phyloP scores from a whole-genome alignment of 768 basidiomycete species.

The Suillus weaverae region DNA sequence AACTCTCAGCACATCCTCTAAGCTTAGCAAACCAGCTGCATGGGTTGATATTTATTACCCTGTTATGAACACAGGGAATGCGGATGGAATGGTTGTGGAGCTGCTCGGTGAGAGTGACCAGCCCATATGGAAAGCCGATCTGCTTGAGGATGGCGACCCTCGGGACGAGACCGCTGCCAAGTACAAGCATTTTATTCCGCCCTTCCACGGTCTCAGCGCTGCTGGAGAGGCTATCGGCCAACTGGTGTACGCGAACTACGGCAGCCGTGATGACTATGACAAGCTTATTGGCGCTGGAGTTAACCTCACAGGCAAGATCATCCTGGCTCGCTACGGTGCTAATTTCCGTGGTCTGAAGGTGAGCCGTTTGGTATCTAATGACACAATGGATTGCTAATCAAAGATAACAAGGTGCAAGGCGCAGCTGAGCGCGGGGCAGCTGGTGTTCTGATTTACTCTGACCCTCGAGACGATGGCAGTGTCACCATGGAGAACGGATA shows the following conservation, averaged over 20 bases:
- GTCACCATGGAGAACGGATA: conserved; percentile 79
- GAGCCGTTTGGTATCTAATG: conserved; percentile 15
- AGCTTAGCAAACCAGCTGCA: conserved; percentile 52
- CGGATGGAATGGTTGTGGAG: conserved; percentile 65
- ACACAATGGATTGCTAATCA: conserved; percentile 20
- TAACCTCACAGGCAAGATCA: conserved; percentile 75
- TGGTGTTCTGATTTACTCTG: conserved; percentile 80
- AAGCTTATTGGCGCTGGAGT: conserved; percentile 63
- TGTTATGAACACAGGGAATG: conserved; percentile 66
- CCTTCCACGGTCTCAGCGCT: conserved; percentile 86
- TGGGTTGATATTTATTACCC: conserved; percentile 93
- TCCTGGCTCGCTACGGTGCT: conserved; percentile 73
- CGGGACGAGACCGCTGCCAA: conserved; percentile 71
- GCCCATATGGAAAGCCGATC: conserved; percentile 65
- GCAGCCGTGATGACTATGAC: conserved; percentile 68
- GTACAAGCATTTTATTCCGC: conserved; percentile 64
- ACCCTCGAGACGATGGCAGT: conserved; percentile 82
- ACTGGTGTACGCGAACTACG: conserved; percentile 80
- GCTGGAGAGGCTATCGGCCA: conserved; percentile 73
- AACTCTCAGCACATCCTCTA: conserved; percentile 54
- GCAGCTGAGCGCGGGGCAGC: conserved; percentile 82
- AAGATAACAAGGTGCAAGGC: conserved; percentile 58
- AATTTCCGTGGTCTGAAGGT: conserved; percentile 88
- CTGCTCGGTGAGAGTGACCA: conserved; percentile 59
- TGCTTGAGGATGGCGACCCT: conserved; percentile 69